Base-by-base conservation (phyloP, 2,329 filamentous ascomycete genomes). In the Gnomoniopsis sp. region DNA sequence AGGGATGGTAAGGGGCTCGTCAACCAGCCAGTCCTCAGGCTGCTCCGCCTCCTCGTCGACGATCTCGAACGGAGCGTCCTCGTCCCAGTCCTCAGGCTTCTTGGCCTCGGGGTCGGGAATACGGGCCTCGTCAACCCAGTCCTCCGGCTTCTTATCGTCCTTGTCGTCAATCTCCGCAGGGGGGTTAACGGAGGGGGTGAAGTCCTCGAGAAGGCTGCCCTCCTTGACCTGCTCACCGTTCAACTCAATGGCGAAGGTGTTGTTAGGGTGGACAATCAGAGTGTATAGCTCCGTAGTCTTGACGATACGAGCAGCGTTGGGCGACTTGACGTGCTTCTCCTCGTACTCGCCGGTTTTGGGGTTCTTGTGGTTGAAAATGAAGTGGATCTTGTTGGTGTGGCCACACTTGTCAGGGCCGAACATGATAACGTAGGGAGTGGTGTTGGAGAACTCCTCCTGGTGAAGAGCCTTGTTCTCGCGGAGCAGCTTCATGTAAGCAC, bases 291-390 rank as follows among this genome's bases (percentile, higher is more conserved):
- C 89, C 64, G 90, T 90, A 64, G 91, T 88, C 88, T 97, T 98
- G 80, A 87, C 83, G 70, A 96, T 95, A 74, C 88, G 89, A 72
- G 93, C 93, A 60, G 88, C 83, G 62, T 95, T 93, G 65, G 93
- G 88, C 69, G 84, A 84, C 73, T 85, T 87, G 65, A 99, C 85
- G 79, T 99, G 95, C 88, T 99, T 99, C 90, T 99, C 95, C 85
- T 99, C 93, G 72, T 99, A 99, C 78, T 97, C 91, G 81, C 93
- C 93, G 49, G 92, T 97, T 90, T 96, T 97, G 74, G 95, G 95
- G 87, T 98, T 99, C 90, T 98, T 99, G 89, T 99, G 95, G 79
- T 96, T 95, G 87, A 99, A 96, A 77, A 99, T 99, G 81, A 99
- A 96, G 78, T 87, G 84, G 55, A 96, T 90, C 89, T 98, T 98